These are phyloP conservation scores for Xylariaceae sp. DNA, from an alignment of 2,329 filamentous ascomycete genomes.

Conservation along the genomic window DNA sequence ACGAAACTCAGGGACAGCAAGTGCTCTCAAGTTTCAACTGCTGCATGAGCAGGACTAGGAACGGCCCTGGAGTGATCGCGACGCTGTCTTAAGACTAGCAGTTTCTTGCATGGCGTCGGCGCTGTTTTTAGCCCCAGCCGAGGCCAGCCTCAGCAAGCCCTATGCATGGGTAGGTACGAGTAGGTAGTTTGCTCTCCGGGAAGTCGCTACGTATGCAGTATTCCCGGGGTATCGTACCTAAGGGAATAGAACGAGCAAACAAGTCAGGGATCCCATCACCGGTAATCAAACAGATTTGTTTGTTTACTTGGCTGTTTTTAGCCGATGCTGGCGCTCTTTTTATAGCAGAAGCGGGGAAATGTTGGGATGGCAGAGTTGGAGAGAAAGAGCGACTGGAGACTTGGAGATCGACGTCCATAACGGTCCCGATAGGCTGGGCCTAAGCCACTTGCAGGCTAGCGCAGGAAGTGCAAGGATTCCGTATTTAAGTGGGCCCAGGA, in stretches of 20 bases:
- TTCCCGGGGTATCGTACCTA: neutral
- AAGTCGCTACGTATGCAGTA: no score
- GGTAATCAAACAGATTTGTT: neutral
- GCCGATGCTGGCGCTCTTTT: neutral
- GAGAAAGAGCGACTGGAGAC: no score
- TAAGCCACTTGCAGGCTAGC: neutral
- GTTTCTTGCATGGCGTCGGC: no score
- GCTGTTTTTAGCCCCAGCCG: no score
- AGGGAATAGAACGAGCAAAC: neutral
- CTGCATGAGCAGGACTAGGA: no score
- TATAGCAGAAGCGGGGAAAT: neutral
- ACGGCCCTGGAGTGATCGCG: no score
- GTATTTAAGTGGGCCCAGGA: constrained; percentile 2
- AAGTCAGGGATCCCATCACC: neutral
- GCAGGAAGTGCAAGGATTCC: neutral
- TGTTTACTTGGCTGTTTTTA: neutral
- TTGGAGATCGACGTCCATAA: neutral
- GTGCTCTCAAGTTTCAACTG: no score
- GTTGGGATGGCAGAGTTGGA: neutral
- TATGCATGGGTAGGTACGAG: no score
- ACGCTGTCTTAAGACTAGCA: no score
- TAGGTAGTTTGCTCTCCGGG: no score
- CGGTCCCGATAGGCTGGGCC: neutral
- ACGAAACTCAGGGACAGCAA: no score
- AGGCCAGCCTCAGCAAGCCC: no score